phyloP scores from a whole-genome alignment of 345 rosid species.

The Linum lewisii region DNA sequence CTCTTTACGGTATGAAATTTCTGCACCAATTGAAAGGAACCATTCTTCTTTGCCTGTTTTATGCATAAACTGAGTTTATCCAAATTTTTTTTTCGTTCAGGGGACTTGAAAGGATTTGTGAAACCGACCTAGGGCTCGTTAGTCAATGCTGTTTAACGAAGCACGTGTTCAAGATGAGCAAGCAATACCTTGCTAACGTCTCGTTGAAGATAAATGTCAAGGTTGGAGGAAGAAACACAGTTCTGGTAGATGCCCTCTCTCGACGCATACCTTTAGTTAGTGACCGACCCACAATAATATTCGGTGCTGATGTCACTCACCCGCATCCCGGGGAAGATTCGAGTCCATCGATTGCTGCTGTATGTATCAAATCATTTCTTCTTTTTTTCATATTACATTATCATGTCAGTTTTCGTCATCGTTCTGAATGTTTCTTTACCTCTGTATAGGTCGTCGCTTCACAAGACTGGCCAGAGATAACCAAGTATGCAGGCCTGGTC shows the following conservation, averaged over 20 bases:
- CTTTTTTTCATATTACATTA: background rate
- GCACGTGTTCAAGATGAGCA: slow-evolving; percentile 80
- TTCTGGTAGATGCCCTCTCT: slow-evolving; percentile 87
- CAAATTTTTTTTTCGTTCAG: slow-evolving; percentile 25
- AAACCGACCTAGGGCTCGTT: slow-evolving; percentile 93
- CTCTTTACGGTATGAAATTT: slow-evolving; percentile 71
- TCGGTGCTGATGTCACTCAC: slow-evolving; percentile 99
- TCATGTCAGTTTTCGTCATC: background rate
- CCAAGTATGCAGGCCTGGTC: slow-evolving; percentile 93
- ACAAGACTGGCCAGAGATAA: slow-evolving; percentile 99
- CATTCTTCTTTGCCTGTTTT: background rate
- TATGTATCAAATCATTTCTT: slow-evolving; percentile 21
- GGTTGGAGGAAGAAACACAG: slow-evolving; percentile 98
- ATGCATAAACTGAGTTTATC: background rate
- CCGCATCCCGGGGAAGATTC: slow-evolving; percentile 99
- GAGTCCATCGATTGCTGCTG: slow-evolving; percentile 99
- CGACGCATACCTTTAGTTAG: slow-evolving; percentile 92
- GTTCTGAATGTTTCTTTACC: slow-evolving; percentile 2
- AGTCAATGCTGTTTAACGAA: slow-evolving; percentile 94
- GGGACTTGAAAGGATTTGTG: slow-evolving; percentile 96
- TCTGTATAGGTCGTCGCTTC: slow-evolving; percentile 87
- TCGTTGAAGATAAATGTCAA: slow-evolving; percentile 91
- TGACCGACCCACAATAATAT: slow-evolving; percentile 86
- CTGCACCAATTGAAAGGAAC: background rate
- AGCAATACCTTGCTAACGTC: slow-evolving; percentile 91